phyloP scores from a whole-genome alignment of 192 early-diverging fungal genomes.

The Gaertneriomyces semiglobifer region DNA sequence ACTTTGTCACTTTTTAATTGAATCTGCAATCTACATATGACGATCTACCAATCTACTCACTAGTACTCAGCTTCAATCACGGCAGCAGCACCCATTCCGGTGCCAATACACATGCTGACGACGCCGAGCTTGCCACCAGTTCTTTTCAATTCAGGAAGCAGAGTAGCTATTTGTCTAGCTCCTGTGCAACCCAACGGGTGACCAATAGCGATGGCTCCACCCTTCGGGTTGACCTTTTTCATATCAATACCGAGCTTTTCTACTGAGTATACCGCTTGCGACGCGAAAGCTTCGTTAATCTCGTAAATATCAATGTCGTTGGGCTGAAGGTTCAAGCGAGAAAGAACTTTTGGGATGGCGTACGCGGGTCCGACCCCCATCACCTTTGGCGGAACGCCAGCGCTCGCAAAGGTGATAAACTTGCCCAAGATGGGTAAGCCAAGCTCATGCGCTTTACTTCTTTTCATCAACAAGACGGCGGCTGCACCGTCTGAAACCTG shows the following conservation, averaged over 20 bases:
- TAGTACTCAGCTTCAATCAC: constrained; percentile 63
- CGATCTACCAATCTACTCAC: too few relatives aligned
- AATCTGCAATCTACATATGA: too few relatives aligned
- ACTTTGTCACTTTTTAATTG: too few relatives aligned
- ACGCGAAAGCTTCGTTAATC: constrained; percentile 98
- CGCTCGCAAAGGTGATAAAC: constrained; percentile 74
- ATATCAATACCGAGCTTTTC: constrained; percentile 81
- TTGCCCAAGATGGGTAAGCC: constrained; percentile 80
- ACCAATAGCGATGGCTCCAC: constrained; percentile 96
- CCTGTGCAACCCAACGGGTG: constrained; percentile 91
- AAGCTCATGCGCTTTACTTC: constrained; percentile 80
- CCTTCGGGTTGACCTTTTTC: constrained; percentile 95
- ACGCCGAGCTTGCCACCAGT: constrained; percentile 73
- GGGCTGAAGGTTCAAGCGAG: constrained; percentile 69
- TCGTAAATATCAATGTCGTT: constrained; percentile 85
- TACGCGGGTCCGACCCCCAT: constrained; percentile 96
- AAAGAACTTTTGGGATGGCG: constrained; percentile 84
- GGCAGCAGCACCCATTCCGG: constrained; percentile 87
- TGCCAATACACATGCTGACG: constrained; percentile 59
- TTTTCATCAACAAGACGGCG: constrained; percentile 78
- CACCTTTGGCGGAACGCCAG: constrained; percentile 86
- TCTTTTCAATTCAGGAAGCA: constrained; percentile 88
- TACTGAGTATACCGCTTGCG: constrained; percentile 88
- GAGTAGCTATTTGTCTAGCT: constrained; percentile 94
- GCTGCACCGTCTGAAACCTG: constrained; percentile 98